Conservation (phyloP, 2,329 filamentous ascomycete species). For the Lasiodiplodia sp. region DNA sequence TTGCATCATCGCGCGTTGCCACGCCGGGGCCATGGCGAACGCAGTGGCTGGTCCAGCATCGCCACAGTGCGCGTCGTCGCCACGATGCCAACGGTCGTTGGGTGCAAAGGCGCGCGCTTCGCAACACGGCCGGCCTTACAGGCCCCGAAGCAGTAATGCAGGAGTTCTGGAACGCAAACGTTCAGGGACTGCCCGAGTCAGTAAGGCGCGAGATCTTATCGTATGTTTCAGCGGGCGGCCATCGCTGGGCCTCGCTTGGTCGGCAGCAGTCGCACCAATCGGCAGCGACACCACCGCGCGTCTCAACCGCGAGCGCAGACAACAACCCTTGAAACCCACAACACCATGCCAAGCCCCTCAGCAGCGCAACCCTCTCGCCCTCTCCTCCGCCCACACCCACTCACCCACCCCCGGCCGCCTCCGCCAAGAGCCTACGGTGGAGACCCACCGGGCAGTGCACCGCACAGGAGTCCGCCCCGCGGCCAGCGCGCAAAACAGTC, state of each 20-base stretch:
- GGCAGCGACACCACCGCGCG: background rate
- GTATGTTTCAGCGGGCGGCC: constrained; percentile 15
- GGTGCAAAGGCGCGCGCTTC: constrained; percentile 1
- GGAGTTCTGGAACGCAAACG: background rate
- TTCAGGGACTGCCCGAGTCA: background rate
- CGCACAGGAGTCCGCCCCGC: background rate
- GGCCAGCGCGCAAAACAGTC: background rate
- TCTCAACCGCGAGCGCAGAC: background rate
- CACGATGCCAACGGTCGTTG: background rate
- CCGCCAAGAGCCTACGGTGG: background rate
- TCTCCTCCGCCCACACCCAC: background rate
- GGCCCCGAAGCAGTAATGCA: background rate
- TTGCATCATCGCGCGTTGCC: constrained; percentile 3
- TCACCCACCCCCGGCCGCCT: background rate
- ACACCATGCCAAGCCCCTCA: constrained; percentile 24
- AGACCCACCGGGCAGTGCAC: background rate
- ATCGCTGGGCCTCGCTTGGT: background rate
- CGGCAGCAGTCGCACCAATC: constrained; percentile 3
- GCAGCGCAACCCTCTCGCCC: background rate
- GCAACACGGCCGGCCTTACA: background rate
- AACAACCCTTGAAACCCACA: constrained; percentile 11
- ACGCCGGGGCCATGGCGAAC: background rate
- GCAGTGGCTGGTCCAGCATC: constrained; percentile 6
- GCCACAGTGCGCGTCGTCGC: constrained; percentile 4
- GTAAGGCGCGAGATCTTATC: constrained; percentile 5